Evolutionary conservation across 768 basidiomycete species (phyloP), one percentile per base, ranked within the genome.

Genomic region (Lyophyllum atratum): DNA sequence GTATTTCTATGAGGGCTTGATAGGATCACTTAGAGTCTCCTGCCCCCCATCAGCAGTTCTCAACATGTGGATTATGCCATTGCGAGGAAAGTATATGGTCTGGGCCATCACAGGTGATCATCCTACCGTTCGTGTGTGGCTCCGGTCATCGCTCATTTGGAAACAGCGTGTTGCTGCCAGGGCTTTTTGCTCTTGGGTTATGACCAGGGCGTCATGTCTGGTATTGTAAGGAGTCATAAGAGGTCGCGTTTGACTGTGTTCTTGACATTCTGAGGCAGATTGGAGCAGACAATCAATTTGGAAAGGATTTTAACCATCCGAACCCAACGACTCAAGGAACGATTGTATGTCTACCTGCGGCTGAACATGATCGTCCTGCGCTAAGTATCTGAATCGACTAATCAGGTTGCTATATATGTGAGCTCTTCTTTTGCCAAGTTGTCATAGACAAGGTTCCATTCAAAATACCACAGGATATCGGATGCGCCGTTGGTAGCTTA

Each of bases 121-220:
- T 26, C 48, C 21, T 49, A 6, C 40, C 21, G 21, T 24, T 48
- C 47, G 12, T 17, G 12, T 9, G 44, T 55, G 11, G n/a, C 43
- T 19, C 37, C 46, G 49, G n/a, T 26, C n/a, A 28, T 37, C 39
- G 39, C 33, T 34, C 22, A 52, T 42, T 39, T 37, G 34, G 7
- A 48, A 26, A 15, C 29, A 74, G 75, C 74, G 34, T 75, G 75
- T 55, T 76, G 76, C 57, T 76, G 74, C 52, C 74, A 74, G 57
- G 76, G 74, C 1, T 75, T 76, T 56, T 60, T 75, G 19, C 71
- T 76, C 17, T 59, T 68, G 22, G 74, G 73, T 1, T 75, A 76
- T 56, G 74, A 75, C 60, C 73, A 76, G 58, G 75, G 75, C 15
- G 74, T 76, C 26, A 77, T 76, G 75, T 76, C 74, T 28, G 74